Percentiles rank a stretch among this genome's conserved stretches.
phyloP scores from a whole-genome alignment of 129 eudicot species.

The Chrysanthemum makinoi region DNA sequence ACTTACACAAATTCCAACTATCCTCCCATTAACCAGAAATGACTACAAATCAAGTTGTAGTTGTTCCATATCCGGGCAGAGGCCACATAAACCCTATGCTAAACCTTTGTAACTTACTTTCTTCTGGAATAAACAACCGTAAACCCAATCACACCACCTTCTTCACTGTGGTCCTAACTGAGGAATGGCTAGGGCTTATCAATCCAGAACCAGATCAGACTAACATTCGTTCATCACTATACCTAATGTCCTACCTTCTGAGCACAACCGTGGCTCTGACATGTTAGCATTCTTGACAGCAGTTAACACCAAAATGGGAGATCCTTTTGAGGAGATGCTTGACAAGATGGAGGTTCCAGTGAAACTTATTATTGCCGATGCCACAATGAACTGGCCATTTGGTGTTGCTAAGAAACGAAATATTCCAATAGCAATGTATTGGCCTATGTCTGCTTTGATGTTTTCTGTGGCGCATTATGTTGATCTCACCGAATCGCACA shows the following conservation, averaged over 20 bases:
- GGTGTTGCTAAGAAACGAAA: no score
- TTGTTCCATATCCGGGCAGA: slow-evolving; percentile 67
- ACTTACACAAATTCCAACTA: no score
- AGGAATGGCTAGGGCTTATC: slow-evolving; percentile 61
- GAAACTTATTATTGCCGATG: slow-evolving; percentile 46
- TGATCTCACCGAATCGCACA: no score
- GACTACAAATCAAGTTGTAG: slow-evolving; percentile 39
- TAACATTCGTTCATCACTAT: slow-evolving; percentile 41
- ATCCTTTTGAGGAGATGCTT: slow-evolving; percentile 45
- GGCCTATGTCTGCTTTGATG: no score
- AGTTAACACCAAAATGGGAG: slow-evolving; percentile 39
- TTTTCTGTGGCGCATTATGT: no score
- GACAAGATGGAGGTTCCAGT: slow-evolving; percentile 27
- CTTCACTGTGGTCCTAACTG: slow-evolving; percentile 58
- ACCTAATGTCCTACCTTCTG: slow-evolving; percentile 74
- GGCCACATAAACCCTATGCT: slow-evolving; percentile 74
- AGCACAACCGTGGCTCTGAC: slow-evolving; percentile 45
- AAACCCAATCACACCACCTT: slow-evolving; percentile 14
- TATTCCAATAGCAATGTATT: no score
- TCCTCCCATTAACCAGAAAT: background rate
- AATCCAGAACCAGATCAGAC: slow-evolving; percentile 24
- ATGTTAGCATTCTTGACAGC: slow-evolving; percentile 34
- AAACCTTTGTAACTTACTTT: slow-evolving; percentile 45
- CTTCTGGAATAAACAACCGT: slow-evolving; percentile 16
- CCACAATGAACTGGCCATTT: slow-evolving; percentile 39